Evolutionary conservation across 257 asterid genomes (phyloP).

Genomic region (Oldenlandia corymbosa): DNA sequence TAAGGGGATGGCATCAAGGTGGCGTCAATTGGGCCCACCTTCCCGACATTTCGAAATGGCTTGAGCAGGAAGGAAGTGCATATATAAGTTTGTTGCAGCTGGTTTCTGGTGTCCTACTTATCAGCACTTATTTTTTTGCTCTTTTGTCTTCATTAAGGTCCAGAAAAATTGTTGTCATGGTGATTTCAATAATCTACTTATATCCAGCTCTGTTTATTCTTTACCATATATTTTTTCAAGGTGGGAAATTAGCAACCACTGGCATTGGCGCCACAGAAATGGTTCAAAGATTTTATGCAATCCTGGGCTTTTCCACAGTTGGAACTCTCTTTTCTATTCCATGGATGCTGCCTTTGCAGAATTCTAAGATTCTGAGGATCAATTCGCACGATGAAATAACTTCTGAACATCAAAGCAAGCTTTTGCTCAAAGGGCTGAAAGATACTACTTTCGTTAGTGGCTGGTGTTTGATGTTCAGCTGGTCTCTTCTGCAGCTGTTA

Average conservation of each 20-base stretch:
- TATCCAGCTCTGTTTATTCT: conserved; percentile 49
- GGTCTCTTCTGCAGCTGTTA: conserved; percentile 81
- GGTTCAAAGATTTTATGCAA: conserved; percentile 54
- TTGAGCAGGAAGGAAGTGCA: conserved; percentile 48
- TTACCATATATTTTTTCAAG: conserved; percentile 42
- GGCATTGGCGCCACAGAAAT: conserved; percentile 39
- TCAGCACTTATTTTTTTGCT: conserved; percentile 30
- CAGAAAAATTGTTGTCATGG: conserved; percentile 26
- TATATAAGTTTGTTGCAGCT: conserved; percentile 50
- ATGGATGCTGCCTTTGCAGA: conserved; percentile 51
- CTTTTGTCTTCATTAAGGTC: conserved; percentile 28
- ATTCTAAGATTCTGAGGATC: conserved; percentile 13
- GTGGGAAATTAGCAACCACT: conserved; percentile 27
- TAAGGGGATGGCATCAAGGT: conserved; percentile 97
- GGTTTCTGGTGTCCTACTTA: conserved; percentile 42
- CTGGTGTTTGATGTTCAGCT: conserved; percentile 56
- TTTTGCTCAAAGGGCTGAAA: conserved; percentile 24
- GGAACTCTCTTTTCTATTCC: conserved; percentile 48
- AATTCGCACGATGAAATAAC: not conserved
- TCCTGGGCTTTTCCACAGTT: conserved; percentile 44
- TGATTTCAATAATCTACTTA: conserved; percentile 36
- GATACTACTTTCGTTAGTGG: conserved; percentile 49
- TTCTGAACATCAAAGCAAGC: conserved; percentile 8
- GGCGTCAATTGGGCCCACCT: conserved; percentile 93
- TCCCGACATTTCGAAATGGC: conserved; percentile 76